Percentiles rank a stretch among this genome's conserved stretches.
These are phyloP conservation scores for Cucurbita moschata DNA, from an alignment of 306 rosid genomes.

Conservation along the genomic window DNA sequence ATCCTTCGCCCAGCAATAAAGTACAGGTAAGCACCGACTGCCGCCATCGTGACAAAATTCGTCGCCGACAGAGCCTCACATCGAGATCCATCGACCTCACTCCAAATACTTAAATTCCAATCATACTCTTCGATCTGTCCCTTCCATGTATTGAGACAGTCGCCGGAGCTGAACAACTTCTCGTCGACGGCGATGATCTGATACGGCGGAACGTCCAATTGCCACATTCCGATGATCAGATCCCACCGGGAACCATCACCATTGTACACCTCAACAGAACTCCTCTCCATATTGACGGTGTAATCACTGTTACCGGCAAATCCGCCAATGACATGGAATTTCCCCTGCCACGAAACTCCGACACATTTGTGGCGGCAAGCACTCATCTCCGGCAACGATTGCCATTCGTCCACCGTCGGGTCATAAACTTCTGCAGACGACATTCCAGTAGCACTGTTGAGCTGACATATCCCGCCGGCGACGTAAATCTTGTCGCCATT, in stretches of 20 bases:
- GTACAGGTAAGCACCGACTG: conserved; percentile 15
- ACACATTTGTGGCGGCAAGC: conserved; percentile 16
- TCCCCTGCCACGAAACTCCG: conserved; percentile 15
- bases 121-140: conserved; percentile 19
- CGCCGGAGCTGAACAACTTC: conserved; percentile 20
- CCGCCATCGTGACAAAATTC: conserved; percentile 18
- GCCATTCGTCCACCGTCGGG: conserved; percentile 12
- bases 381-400: conserved; percentile 12
- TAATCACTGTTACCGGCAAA: conserved; percentile 12
- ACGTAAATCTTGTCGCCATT: conserved; percentile 14
- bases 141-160: conserved; percentile 23
- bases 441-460: conserved; percentile 2
- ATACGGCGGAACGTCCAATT: conserved; percentile 20
- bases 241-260: conserved; percentile 2
- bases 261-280: conserved; percentile 20
- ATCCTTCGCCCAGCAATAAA: conserved; percentile 9
- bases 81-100: conserved; percentile 19
- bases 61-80: neutral
- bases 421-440: conserved; percentile 21
- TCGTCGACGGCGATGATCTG: conserved; percentile 14
- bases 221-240: conserved; percentile 18
- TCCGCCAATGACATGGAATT: conserved; percentile 16
- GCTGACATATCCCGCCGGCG: conserved; percentile 14
- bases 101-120: conserved; percentile 16
- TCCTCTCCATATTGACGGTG: conserved; percentile 3